These are phyloP conservation scores for Mrakia frigida DNA, from an alignment of 768 basidiomycete genomes.

Conservation along the genomic window DNA sequence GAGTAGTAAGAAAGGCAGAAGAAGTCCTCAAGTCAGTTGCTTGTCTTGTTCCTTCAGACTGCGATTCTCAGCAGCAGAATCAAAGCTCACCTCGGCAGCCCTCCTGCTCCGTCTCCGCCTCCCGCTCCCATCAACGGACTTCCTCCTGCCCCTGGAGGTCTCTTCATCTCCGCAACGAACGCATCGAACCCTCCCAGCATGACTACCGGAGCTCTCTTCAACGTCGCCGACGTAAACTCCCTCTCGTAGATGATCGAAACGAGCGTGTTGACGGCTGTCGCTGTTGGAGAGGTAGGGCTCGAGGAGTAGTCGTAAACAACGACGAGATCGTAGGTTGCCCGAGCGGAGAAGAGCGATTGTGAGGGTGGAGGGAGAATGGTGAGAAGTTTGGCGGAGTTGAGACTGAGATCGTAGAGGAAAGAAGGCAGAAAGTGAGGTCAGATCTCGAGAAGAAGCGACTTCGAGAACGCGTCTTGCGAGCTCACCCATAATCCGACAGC, in stretches of 20 bases:
- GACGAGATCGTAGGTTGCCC: constrained; percentile 82
- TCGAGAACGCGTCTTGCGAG: neutral
- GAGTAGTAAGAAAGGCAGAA: neutral
- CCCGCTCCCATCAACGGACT: constrained; percentile 17
- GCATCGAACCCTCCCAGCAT: constrained; percentile 77
- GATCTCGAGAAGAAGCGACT: neutral
- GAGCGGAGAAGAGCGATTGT: constrained; percentile 37
- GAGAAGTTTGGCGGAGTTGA: constrained; percentile 65
- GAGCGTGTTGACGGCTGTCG: constrained; percentile 47
- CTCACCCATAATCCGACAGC: constrained; percentile 53
- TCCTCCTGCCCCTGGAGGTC: constrained; percentile 39
- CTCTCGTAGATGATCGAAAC: constrained; percentile 62
- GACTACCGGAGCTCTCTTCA: constrained; percentile 66
- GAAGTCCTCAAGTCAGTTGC: neutral
- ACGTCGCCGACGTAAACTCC: constrained; percentile 58
- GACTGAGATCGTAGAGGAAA: constrained; percentile 48
- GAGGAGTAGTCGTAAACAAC: constrained; percentile 66
- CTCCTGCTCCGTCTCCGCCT: constrained; percentile 19
- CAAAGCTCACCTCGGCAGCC: constrained; percentile 10
- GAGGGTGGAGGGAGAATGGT: constrained; percentile 55
- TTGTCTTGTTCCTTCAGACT: too few species aligned
- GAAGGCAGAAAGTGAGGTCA: neutral
- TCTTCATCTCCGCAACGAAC: constrained; percentile 61
- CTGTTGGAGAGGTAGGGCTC: constrained; percentile 32
- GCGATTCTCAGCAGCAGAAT: neutral